Evolutionary conservation across 1,284 basidiomycete species (phyloP).

Genomic region (Ceratorhiza oryzae-sativae): DNA sequence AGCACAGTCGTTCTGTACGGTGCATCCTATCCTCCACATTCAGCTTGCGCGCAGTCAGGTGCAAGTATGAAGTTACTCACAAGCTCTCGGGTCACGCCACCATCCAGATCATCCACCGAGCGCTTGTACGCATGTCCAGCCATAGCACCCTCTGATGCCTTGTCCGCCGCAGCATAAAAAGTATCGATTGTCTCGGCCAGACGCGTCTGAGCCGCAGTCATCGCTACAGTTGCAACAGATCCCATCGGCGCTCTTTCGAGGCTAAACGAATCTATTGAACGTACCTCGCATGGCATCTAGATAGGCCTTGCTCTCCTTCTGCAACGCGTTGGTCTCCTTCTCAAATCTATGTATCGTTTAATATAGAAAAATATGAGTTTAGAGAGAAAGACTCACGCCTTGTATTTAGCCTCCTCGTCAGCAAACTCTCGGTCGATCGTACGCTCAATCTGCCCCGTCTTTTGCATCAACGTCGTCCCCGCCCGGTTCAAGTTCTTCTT

Average conservation of each 20-base stretch:
- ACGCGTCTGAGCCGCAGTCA: conserved; percentile 91
- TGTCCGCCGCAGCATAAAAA: conserved; percentile 90
- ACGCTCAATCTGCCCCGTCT: conserved; percentile 96
- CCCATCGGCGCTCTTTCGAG: conserved; percentile 1
- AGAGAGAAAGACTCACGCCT: conserved; percentile 65
- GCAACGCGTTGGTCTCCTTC: conserved; percentile 89
- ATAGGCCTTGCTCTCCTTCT: conserved; percentile 96
- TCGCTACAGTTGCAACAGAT: conserved; percentile 63
- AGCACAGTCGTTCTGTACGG: conserved; percentile 95
- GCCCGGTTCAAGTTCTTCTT: conserved; percentile 95
- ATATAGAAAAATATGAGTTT: conserved; percentile 27
- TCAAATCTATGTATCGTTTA: conserved; percentile 69
- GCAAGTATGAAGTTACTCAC: conserved; percentile 55
- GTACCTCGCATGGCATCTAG: conserved; percentile 91
- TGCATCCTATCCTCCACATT: conserved; percentile 67
- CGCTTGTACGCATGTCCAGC: conserved; percentile 96
- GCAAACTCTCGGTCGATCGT: conserved; percentile 94
- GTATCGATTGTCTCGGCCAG: conserved; percentile 93
- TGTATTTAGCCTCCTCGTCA: conserved; percentile 91
- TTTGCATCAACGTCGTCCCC: conserved; percentile 92
- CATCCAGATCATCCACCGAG: conserved; percentile 93
- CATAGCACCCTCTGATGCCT: conserved; percentile 91
- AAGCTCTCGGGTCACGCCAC: conserved; percentile 83
- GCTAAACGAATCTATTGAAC: conserved; percentile 45
- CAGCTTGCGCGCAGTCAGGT: background rate